Evolutionary conservation across 2,329 filamentous ascomycete species (phyloP), one percentile per base, ranked within the genome.

Genomic region (Cladosporium sp.): DNA sequence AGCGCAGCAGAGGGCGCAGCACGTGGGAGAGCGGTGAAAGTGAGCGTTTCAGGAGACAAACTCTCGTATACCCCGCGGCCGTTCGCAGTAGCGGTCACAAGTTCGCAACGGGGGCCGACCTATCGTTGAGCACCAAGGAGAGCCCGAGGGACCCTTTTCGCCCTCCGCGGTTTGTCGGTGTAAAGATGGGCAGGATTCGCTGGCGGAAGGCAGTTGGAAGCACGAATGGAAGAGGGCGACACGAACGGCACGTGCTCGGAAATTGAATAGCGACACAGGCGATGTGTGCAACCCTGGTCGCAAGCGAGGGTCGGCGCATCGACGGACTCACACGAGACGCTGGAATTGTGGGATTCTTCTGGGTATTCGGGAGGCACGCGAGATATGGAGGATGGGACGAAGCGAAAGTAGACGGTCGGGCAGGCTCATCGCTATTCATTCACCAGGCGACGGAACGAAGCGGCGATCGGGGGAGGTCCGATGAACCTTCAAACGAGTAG

Each of bases 61-160:
- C 24, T 49, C 58, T 60, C 41, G 28, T 60, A 41, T 49, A 62
- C 59, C 59, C 59, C 59, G 49, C 59, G 59, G 47, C 32, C 47
- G 58, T 60, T 60, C 41, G 47, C 26, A 62, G 47, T 54, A 52
- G 47, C 59, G 32, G 44, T 26, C 59, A 32, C 32, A 58, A 58
- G 32, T 28, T n/a, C 59, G 14, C 32, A 58, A 58, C 34, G 49
- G 49, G n/a, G 18, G 41, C 12, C 21, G 15, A 60, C 58, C 58
- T 54, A 54, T 54, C 51, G 51, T 32, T 54, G 51, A n/a, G 41
- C 41, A 44, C 41, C 41, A 44, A 44, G 41, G 41, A 44, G 41
- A 44, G 18, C n/a, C 41, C 18, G 10, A 44, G 41, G 41, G 15
- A n/a, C 58, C 38, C n/a, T 44, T 14, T 28, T 28, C 12, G 8